Conservation (phyloP, 1,284 basidiomycete genomes). For the Papiliotrema flavescens region DNA sequence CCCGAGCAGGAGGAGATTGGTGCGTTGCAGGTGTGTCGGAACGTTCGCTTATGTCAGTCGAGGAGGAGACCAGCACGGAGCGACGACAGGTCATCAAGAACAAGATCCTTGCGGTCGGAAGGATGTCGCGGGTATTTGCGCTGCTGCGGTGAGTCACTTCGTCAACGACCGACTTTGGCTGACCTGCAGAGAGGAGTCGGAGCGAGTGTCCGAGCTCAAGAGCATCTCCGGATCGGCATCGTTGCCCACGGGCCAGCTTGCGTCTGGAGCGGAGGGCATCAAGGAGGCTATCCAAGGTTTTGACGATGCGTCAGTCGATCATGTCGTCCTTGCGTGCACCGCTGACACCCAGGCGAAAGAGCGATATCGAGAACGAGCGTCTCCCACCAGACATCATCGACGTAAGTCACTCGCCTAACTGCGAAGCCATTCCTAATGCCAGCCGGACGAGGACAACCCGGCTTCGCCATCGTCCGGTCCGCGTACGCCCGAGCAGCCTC, state of each 20-base stretch:
- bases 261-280: conserved; percentile 88
- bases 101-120: conserved; percentile 96
- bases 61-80: conserved; percentile 57
- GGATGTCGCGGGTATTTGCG: conserved; percentile 94
- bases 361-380: conserved; percentile 98
- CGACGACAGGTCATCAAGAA: conserved; percentile 86
- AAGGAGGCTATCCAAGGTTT: conserved; percentile 92
- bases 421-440: neutral
- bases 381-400: conserved; percentile 93
- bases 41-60: conserved; percentile 22
- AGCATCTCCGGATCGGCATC: conserved; percentile 73
- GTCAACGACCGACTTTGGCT: too few species aligned
- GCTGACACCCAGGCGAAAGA: conserved; percentile 67
- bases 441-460: conserved; percentile 52
- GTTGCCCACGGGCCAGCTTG: conserved; percentile 82
- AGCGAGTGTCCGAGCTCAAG: conserved; percentile 96
- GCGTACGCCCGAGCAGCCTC: conserved; percentile 29
- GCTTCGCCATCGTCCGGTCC: conserved; percentile 49
- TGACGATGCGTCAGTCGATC: conserved; percentile 78
- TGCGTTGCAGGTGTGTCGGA: conserved; percentile 17
- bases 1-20: conserved; percentile 35
- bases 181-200: conserved; percentile 81
- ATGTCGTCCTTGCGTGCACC: neutral
- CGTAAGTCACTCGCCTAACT: conserved; percentile 19
- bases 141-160: conserved; percentile 71